Evolutionary conservation across 192 early-diverging fungal genomes (phyloP), one percentile per base, ranked within the genome.

Genomic region (Kickxella alabastrina): DNA sequence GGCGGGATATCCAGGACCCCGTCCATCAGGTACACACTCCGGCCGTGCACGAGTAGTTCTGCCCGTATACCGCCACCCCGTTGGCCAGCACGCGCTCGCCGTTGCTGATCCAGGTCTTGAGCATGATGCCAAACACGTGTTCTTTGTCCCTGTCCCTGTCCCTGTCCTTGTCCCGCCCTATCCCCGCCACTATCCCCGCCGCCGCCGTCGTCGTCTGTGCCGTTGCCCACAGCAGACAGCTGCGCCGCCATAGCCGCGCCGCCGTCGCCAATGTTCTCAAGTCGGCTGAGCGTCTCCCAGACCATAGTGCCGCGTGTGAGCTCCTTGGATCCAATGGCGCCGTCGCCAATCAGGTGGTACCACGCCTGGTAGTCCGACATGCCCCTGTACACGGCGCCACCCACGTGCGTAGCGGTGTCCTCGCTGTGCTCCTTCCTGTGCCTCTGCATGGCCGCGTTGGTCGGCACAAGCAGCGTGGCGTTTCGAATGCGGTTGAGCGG

Each of bases 381-480:
- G 18, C 64, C 59, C 14, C 60, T 63, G 38, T 70, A 72, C 10
- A 55, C 41, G 15, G 38, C 47, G 14, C 54, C 67, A 2, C 37
- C 34, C 6, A 52, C 39, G 10, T 41, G 42, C 15, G 42, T 46
- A 0, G 12, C 6, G 31, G 37, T 19, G 24, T 52, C 46, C n/a
- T 59, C 27, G 6, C 39, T 49, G 17, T 61, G 57, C 34, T 69
- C 62, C 35, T 60, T 50, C 15, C 66, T 42, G 48, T 68, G 77
- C 14, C 22, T 32, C 25, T 37, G 39, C 10, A 85, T 54, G 1
- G 83, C 83, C 14, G 69, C 68, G 63, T 85, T 82, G 10, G 72
- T 77, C 25, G 81, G 83, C 21, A 80, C 83, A 52, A 85, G 70
- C 24, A 85, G 59, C 15, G 83, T 85, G 5, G 59, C 79, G 29